A percentile compares a stretch with the other conserved stretches of the same genome.
These are phyloP conservation scores for Penicillium nucicola DNA, from an alignment of 495 filamentous ascomycete genomes.

Conservation along the genomic window DNA sequence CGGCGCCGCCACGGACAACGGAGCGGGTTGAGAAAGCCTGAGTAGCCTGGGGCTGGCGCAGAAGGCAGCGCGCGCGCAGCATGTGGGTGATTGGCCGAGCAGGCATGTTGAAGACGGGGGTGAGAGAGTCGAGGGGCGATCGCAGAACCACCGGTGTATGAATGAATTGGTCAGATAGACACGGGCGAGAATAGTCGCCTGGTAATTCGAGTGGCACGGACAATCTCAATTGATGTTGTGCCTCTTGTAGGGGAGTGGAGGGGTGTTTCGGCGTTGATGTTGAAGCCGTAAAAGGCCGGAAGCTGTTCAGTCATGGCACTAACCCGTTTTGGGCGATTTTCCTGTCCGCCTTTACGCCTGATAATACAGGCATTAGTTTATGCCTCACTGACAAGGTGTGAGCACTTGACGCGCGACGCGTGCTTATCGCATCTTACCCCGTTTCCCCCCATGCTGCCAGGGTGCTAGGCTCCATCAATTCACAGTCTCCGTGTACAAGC, in stretches of 20 bases:
- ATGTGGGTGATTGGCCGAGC: conserved; percentile 39
- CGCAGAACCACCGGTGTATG: conserved; percentile 1
- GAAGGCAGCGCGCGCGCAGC: conserved; percentile 41
- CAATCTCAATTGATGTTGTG: conserved; percentile 21
- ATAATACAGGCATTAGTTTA: conserved; percentile 20
- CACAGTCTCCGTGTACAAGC: background rate
- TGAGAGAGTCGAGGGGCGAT: conserved; percentile 4
- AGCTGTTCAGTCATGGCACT: conserved; percentile 34
- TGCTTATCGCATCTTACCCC: conserved; percentile 25
- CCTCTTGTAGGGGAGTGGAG: conserved; percentile 28
- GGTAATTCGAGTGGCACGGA: conserved; percentile 9
- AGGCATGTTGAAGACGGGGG: conserved; percentile 37
- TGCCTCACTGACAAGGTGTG: conserved; percentile 27
- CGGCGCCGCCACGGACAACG: conserved; percentile 40
- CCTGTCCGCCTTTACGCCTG: conserved; percentile 30
- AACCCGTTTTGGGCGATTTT: conserved; percentile 31
- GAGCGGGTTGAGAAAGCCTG: conserved; percentile 45
- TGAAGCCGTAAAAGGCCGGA: conserved; percentile 47
- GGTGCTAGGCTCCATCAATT: conserved; percentile 1
- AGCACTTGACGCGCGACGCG: conserved; percentile 38
- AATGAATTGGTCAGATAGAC: conserved; percentile 1
- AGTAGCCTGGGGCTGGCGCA: conserved; percentile 35
- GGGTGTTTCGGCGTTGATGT: conserved; percentile 42
- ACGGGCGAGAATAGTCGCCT: conserved; percentile 16
- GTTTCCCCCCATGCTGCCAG: conserved; percentile 3